Evolutionary conservation across 2,329 filamentous ascomycete genomes (phyloP), one percentile per base, ranked within the genome.

Genomic region (Trichoderma sp.): DNA sequence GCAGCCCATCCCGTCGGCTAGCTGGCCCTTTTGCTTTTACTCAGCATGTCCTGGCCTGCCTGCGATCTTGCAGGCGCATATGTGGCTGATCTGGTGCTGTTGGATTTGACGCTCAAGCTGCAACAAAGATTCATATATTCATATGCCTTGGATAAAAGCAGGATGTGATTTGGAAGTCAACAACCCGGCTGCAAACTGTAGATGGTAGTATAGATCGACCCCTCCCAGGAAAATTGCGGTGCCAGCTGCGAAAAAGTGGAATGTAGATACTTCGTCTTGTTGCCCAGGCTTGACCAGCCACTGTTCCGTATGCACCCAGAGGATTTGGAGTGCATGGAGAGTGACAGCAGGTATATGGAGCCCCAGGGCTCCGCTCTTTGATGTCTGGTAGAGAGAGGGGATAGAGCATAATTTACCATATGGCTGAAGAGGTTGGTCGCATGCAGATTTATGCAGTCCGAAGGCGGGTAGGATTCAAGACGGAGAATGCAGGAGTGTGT

Each of bases 401-500:
- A 24, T n/a, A 39, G 28, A 30, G 37, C 60, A 54, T 51, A 51
- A 43, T 28, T 64, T 34, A 28, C 30, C 52, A 59, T 58, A 30
- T 32, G 30, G 43, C 26, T 59, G 43, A 60, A 51, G 16, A 37
- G 26, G 43, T n/a, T 51, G 28, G 63, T 51, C 26, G 52, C 28
- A 58, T 49, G 63, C 52, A 66, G 43, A 55, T 16, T 66, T 58
- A 28, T 66, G 54, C 55, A 59, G 51, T 52, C 51, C 32, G 30
- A 51, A 52, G 37, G 63, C 63, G 52, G 63, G 52, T 26, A 34
- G 52, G 52, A 66, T 58, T 26, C 61, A 56, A 51, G 28, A 34
- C 34, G 34, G 30, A 32, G 39, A 58, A 58, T 49, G 54, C 52
- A 58, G 34, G 54, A 51, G 59, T 68, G 66, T 66, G 37, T 68